phyloP scores from a whole-genome alignment of 305 asterid species.

The Solanum hybrid region DNA sequence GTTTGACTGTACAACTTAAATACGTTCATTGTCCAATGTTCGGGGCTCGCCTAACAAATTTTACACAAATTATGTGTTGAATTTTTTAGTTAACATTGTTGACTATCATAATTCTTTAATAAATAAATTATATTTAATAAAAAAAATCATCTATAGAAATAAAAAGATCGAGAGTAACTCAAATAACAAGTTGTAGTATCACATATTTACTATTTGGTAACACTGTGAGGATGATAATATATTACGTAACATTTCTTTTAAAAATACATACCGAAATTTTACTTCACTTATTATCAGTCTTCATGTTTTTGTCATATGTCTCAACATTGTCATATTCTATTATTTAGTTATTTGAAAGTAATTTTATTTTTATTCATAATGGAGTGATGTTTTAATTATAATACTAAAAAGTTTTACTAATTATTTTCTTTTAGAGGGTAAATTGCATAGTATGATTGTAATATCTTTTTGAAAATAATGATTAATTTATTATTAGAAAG shows the following conservation, averaged over 20 bases:
- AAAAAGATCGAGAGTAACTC: background rate
- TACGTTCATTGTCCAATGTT: no score
- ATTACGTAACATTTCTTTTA: background rate
- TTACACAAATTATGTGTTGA: no score
- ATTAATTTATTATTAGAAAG: no score
- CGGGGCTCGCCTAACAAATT: background rate
- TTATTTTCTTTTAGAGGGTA: background rate
- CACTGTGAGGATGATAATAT: background rate
- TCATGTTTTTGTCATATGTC: background rate
- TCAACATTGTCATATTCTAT: background rate
- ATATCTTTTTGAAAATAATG: no score
- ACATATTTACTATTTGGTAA: background rate
- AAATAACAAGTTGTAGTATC: background rate
- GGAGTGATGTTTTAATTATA: no score
- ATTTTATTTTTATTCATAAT: background rate
- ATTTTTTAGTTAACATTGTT: no score
- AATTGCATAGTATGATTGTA: background rate
- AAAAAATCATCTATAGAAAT: no score
- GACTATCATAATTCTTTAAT: background rate
- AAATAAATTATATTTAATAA: no score
- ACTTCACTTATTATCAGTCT: background rate
- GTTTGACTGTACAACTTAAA: background rate
- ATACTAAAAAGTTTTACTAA: no score
- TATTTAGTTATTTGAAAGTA: background rate
- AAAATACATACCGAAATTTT: no score